Evolutionary conservation across 768 basidiomycete species (phyloP), one percentile per base, ranked within the genome.

Genomic region (Roridomyces roridus): DNA sequence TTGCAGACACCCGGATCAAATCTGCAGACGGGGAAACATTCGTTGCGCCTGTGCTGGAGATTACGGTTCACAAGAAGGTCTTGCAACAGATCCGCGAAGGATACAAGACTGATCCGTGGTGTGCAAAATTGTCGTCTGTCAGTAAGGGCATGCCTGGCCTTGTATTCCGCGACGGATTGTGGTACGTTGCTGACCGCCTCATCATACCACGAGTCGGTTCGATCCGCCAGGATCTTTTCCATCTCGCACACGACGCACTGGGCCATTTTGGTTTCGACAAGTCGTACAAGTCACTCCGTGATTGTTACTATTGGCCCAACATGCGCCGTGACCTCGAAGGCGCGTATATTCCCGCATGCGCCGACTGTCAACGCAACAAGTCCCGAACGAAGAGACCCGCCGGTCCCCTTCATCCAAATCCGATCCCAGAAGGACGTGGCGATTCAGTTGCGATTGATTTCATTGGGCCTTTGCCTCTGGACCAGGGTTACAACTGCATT

Each of bases 351-450:
- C 64, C 64, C 0, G 43, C 43, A 1, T 62, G 71, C 65, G 51
- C 64, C 9, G 48, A 65, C 7, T 79, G 77, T 35, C 70, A 73
- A 39, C 48, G 67, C 0, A 70, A 76, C 63, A 34, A 34, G 7
- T 34, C 31, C 2, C 3, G 31, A 15, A 34, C 31, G 7, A 34
- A 10, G 15, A 3, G 77, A 77, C 48, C 40, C 17, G 26, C 67
- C 0, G 68, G 72, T 0, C 64, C 62, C 2, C 48, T 65, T 0
- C 74, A 74, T 31, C 68, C 68, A 0, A 43, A 69, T 0, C 66
- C 68, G 0, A 55, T 72, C 11, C 67, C 65, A 1, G 64, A 68
- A 23, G 23, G 23, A 1, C 50, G 46, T 5, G 42, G 57, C 15
- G 49, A 60, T 24, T 64, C 51, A 0, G 50, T 60, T 0, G 59